phyloP scores from a whole-genome alignment of 371 early-diverging fungal genomes.

The Mortierella sp. region DNA sequence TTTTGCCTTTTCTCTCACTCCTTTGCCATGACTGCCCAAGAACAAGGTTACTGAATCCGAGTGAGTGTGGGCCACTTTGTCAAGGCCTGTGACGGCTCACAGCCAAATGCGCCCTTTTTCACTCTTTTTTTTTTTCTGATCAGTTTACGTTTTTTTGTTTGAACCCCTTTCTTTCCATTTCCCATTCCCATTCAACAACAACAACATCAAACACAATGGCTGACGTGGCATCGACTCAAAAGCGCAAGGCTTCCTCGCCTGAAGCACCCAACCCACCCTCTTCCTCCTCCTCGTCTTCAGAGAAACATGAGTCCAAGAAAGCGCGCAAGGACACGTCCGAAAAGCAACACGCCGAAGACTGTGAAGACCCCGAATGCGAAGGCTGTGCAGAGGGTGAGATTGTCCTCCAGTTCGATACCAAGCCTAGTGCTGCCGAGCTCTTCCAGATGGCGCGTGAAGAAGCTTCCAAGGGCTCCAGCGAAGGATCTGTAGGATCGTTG shows the following conservation, averaged over 20 bases:
- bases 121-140: neutral
- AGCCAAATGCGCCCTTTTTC: neutral
- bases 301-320: conserved; percentile 35
- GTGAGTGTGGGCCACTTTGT: neutral
- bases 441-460: conserved; percentile 71
- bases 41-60: neutral
- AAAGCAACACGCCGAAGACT: conserved; percentile 62
- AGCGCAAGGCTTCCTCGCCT: conserved; percentile 46
- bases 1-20: neutral
- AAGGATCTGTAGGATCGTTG: conserved; percentile 18
- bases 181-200: neutral
- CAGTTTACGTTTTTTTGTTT: neutral
- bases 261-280: conserved; percentile 1
- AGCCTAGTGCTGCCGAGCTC: conserved; percentile 66
- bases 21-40: neutral
- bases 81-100: neutral
- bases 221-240: conserved; percentile 29
- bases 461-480: conserved; percentile 16
- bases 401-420: conserved; percentile 67
- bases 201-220: conserved; percentile 19
- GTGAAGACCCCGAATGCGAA: conserved; percentile 64
- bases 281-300: neutral
- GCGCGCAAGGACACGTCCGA: conserved; percentile 29
- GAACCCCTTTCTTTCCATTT: neutral
- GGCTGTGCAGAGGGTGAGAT: conserved; percentile 76